These are phyloP conservation scores for Fusarium decemcellulare DNA, from an alignment of 2,329 filamentous ascomycete genomes.

Conservation along the genomic window DNA sequence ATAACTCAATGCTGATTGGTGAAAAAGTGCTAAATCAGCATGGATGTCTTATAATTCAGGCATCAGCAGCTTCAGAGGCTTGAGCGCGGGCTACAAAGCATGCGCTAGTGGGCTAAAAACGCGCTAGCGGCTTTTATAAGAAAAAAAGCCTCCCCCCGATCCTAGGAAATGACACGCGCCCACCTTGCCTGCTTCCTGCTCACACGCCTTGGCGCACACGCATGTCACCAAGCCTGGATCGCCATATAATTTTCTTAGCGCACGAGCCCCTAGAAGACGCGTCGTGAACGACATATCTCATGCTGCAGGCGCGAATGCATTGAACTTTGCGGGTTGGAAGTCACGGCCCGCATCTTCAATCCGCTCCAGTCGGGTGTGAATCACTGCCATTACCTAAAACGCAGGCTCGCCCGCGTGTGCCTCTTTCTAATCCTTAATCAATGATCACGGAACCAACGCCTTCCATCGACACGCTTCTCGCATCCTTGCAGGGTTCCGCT, in stretches of 20 bases:
- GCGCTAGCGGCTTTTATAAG: constrained; percentile 28
- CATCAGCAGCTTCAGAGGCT: neutral
- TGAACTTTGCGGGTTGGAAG: neutral
- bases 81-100: too few species aligned
- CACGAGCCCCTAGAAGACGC: constrained; percentile 27
- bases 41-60: neutral
- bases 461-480: constrained; percentile 21
- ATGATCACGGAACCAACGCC: constrained; percentile 8
- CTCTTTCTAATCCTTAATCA: neutral
- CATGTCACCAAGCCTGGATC: neutral
- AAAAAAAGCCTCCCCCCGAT: neutral
- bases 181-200: constrained; percentile 6
- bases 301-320: constrained; percentile 9
- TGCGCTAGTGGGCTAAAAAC: neutral
- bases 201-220: constrained; percentile 13
- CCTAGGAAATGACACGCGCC: neutral
- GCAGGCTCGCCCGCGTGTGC: too few species aligned
- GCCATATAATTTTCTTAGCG: constrained; percentile 9
- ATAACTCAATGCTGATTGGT: neutral
- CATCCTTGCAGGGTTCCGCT: constrained; percentile 7
- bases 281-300: constrained; percentile 11
- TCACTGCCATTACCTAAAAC: too few species aligned
- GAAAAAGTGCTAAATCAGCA: neutral
- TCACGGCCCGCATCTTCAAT: neutral
- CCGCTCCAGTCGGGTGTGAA: neutral